phyloP scores from a whole-genome alignment of 2,329 filamentous ascomycete species.

The Venturiaceae sp. region DNA sequence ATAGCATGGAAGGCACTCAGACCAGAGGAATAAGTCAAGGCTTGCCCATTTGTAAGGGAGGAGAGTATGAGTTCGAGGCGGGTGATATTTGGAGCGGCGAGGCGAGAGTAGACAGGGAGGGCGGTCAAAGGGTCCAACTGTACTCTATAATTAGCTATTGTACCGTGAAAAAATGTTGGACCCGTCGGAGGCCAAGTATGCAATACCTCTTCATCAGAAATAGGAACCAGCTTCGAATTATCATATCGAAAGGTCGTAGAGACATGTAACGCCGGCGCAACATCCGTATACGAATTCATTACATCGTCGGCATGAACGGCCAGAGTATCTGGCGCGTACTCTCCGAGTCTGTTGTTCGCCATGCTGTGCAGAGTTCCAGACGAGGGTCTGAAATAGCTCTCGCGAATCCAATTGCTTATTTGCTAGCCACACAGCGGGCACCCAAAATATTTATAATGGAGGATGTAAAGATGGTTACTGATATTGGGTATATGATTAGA shows the following conservation, averaged over 20 bases:
- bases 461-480: too few species aligned
- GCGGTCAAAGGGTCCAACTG: conserved; percentile 17
- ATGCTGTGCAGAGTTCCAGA: not conserved
- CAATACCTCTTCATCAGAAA: conserved; percentile 46
- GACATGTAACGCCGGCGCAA: conserved; percentile 82
- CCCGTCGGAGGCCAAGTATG: conserved; percentile 16
- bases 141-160: not conserved
- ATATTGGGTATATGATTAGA: not conserved
- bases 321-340: conserved; percentile 40
- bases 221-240: conserved; percentile 52
- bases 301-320: conserved; percentile 77
- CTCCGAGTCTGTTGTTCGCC: not conserved
- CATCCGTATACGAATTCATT: conserved; percentile 61
- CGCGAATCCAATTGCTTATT: too few species aligned
- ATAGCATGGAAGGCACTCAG: conserved; percentile 83
- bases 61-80: conserved; percentile 78
- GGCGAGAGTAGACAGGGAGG: conserved; percentile 66
- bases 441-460: too few species aligned
- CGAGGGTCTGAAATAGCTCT: too few species aligned
- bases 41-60: conserved; percentile 58
- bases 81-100: conserved; percentile 66
- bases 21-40: conserved; percentile 73
- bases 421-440: too few species aligned
- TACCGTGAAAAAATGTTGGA: not conserved
- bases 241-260: conserved; percentile 89